phyloP scores from a whole-genome alignment of 2,329 filamentous ascomycete genomes.

The Venturia nashicola region DNA sequence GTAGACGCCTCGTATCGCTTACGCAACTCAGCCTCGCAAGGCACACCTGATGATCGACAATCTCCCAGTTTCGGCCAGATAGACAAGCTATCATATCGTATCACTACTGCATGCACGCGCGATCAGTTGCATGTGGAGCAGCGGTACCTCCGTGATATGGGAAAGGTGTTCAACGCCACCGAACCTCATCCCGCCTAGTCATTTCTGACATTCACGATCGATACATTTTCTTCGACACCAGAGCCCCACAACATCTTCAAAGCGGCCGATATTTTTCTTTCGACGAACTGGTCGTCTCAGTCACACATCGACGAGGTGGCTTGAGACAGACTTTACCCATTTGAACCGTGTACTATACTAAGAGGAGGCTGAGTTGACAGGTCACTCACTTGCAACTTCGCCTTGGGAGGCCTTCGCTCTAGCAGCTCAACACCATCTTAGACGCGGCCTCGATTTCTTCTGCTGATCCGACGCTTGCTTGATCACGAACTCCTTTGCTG shows the following conservation, averaged over 20 bases:
- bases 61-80: background rate
- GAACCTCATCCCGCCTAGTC: background rate
- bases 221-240: background rate
- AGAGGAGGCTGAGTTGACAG: background rate
- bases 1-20: background rate
- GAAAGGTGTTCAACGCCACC: background rate
- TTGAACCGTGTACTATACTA: background rate
- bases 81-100: background rate
- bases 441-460: background rate
- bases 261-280: background rate
- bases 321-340: background rate
- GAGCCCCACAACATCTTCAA: background rate
- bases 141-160: no score
- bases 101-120: background rate
- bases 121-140: background rate
- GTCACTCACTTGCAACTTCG: slow-evolving; percentile 3
- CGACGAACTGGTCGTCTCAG: background rate
- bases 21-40: background rate
- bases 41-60: background rate
- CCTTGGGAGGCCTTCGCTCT: slow-evolving; percentile 13
- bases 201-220: background rate
- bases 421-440: slow-evolving; percentile 15
- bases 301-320: background rate
- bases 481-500: background rate
- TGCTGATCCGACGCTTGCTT: background rate